Conservation (phyloP, 306 rosid genomes). For the Astragalus membranaceus region DNA sequence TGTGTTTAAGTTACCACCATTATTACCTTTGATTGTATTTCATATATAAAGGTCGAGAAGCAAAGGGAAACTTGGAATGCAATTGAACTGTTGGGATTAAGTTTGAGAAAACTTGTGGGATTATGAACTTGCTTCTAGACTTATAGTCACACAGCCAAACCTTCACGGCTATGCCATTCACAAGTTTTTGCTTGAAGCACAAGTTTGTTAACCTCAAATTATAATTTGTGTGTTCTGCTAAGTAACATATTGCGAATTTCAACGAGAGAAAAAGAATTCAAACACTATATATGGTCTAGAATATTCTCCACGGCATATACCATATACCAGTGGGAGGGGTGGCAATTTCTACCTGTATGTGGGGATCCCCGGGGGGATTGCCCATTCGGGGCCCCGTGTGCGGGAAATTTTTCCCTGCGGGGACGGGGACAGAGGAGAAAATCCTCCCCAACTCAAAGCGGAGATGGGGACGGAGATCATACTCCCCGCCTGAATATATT, state of each 20-base stretch:
- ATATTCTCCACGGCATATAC: neutral
- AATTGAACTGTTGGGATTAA: constrained; percentile 32
- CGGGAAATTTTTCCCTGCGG: no score
- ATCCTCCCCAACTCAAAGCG: no score
- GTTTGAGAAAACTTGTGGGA: constrained; percentile 68
- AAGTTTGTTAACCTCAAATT: constrained; percentile 43
- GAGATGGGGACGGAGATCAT: no score
- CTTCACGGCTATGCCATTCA: constrained; percentile 24
- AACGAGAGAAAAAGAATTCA: neutral
- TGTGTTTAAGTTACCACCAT: neutral
- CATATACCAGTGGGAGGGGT: no score
- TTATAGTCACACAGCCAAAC: constrained; percentile 34
- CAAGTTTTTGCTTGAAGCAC: constrained; percentile 55
- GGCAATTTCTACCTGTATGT: no score
- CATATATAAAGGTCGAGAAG: constrained; percentile 32
- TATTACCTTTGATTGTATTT: neutral
- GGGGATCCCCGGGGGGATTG: no score
- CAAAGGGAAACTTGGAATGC: constrained; percentile 44
- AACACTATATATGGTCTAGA: neutral
- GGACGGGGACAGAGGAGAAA: no score
- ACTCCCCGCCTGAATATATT: no score
- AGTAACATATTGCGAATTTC: neutral
- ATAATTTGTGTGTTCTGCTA: constrained; percentile 18
- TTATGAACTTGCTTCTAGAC: constrained; percentile 33
- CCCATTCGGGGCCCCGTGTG: no score